Evolutionary conservation across 441 rosid genomes (phyloP), one percentile per base, ranked within the genome.

Genomic region (Eutrema salsugineum): DNA sequence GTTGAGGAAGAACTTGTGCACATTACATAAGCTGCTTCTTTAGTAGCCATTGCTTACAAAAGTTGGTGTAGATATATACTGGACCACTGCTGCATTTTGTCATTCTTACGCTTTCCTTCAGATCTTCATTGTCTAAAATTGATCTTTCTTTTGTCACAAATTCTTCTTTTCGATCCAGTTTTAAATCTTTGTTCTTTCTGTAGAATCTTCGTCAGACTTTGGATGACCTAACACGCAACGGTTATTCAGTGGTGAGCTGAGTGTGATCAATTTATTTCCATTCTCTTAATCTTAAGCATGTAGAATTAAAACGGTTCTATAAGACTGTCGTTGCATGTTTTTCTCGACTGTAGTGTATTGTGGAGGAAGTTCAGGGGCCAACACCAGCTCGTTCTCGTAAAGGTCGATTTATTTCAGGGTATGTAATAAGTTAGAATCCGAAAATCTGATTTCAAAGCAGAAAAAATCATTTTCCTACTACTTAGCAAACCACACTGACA

Each of bases 191-290:
- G 51, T 65, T 22, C 10, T 27, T 76, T 76, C 24, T 87, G 86
- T 87, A 95, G 99, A 95, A 95, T 78, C 95, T 95, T 74, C 88
- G 99, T 58, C 99, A 95, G 86, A 95, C 99, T 78, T 82, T 95
- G 81, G 98, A 95, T 81, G 99, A 95, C 81, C 79, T 95, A 83
- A 91, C 98, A 33, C 90, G 86, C n/a, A 87, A 81, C 53, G 91
- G 95, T 54, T 91, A 59, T 84, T 95, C 99, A 42, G 99, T 95
- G 93, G 99, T 95, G 72, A 82, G 97, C 80, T 49, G 53, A 40
- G 58, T 60, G 19, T 7, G 55, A 35, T 30, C 1, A 16, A 0
- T 47, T 19, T 14, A n/a, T 56, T 42, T 32, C 48, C 43, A 42
- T 17, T 16, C 59, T 59, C 24, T 11, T 5, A 56, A 56, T 27